Evolutionary conservation across 2,329 filamentous ascomycete species (phyloP).

Genomic region (Aureobasidium sp.): DNA sequence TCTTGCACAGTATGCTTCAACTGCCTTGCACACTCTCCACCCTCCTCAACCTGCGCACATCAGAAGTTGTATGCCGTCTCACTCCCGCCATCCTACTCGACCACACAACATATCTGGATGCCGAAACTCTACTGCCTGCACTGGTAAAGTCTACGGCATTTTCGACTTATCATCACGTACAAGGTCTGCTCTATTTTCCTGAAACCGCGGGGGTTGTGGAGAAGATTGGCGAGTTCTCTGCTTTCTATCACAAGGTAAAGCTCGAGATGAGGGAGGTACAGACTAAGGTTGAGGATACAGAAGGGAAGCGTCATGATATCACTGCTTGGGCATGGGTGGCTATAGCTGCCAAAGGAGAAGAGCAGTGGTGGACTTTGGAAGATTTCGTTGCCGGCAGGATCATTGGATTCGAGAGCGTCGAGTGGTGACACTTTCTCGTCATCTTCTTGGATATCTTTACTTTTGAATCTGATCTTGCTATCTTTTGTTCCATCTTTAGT

Average conservation of each 20-base stretch:
- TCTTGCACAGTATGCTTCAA: background rate
- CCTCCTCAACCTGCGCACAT: background rate
- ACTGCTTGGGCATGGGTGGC: background rate
- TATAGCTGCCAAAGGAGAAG: background rate
- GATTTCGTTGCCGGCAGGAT: background rate
- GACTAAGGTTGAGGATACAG: background rate
- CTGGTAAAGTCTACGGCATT: background rate
- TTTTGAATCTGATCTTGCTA: background rate
- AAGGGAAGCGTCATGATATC: background rate
- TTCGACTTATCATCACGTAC: background rate
- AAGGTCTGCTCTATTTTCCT: background rate
- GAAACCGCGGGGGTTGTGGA: background rate
- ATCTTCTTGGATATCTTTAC: background rate
- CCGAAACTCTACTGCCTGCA: background rate
- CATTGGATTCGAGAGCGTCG: background rate
- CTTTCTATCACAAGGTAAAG: too few species aligned
- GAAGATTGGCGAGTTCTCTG: background rate
- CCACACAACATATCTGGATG: background rate
- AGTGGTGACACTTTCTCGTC: background rate
- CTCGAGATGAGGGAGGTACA: background rate
- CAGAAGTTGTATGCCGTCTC: background rate
- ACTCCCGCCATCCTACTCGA: background rate
- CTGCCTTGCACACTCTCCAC: background rate
- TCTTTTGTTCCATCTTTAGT: too few species aligned
- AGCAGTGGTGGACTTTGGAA: slow-evolving; percentile 1